Conservation (phyloP, 352 stramenopile species). For the Phytopythium chamaehyphon region DNA sequence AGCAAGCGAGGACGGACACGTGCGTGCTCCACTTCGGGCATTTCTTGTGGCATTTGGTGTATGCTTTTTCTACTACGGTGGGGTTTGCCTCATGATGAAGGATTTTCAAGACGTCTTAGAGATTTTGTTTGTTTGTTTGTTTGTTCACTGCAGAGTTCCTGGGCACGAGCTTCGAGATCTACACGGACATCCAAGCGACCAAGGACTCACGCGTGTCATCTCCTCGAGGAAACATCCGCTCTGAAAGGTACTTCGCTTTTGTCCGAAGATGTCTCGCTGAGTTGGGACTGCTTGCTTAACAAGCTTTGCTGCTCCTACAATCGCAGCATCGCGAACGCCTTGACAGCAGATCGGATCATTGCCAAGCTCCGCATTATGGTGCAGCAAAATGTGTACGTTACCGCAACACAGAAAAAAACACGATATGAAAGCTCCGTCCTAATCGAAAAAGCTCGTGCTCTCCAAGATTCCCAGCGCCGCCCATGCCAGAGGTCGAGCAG, state of each 20-base stretch:
- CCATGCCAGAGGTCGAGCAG: conserved; percentile 44
- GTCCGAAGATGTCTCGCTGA: too few relatives aligned
- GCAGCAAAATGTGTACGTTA: conserved; percentile 38
- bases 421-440: neutral
- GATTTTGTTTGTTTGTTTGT: neutral
- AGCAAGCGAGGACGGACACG: conserved; percentile 23
- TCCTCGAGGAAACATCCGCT: conserved; percentile 17
- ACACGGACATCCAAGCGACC: conserved; percentile 27
- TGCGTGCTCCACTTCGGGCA: conserved; percentile 17
- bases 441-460: neutral
- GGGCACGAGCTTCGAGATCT: conserved; percentile 40
- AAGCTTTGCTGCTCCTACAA: neutral
- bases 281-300: neutral
- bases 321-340: conserved; percentile 39
- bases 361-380: conserved; percentile 38
- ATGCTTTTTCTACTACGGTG: conserved; percentile 56
- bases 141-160: conserved; percentile 36
- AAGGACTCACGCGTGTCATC: conserved; percentile 23
- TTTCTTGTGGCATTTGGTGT: conserved; percentile 34
- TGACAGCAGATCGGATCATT: conserved; percentile 43
- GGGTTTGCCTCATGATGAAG: too few relatives aligned
- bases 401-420: neutral
- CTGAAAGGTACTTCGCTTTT: conserved; percentile 42
- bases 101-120: neutral
- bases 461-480: conserved; percentile 38